Evolutionary conservation across 2,329 filamentous ascomycete genomes (phyloP).

Genomic region (Ophiostoma fasciatum): DNA sequence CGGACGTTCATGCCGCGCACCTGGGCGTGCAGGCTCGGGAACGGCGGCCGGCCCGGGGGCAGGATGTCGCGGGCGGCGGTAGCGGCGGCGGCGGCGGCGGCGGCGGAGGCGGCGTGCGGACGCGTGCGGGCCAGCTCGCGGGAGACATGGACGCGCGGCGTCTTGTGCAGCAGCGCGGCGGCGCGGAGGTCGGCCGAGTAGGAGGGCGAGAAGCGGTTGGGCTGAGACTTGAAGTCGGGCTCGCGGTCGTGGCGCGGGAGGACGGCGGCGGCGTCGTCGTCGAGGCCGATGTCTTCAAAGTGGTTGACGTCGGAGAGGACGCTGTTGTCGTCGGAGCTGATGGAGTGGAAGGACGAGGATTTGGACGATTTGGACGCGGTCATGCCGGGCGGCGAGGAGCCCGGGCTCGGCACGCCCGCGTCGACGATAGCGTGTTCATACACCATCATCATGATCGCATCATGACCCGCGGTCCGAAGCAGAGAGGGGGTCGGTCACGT

Average conservation of each 20-base stretch:
- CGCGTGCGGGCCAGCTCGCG: conserved; percentile 19
- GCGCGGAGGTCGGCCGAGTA: conserved; percentile 28
- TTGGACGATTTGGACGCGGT: conserved; percentile 78
- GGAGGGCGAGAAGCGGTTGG: conserved; percentile 35
- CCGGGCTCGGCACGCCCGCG: conserved; percentile 31
- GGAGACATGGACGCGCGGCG: conserved; percentile 14
- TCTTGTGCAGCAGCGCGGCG: conserved; percentile 16
- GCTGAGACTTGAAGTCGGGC: conserved; percentile 22
- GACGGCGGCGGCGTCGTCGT: conserved; percentile 35
- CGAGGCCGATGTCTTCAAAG: conserved; percentile 86
- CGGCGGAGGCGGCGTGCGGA: too few relatives aligned
- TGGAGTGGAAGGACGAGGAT: conserved; percentile 75
- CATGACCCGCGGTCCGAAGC: too few relatives aligned
- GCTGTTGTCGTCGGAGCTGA: conserved; percentile 57
- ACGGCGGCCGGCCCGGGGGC: conserved; percentile 25
- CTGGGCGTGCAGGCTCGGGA: conserved; percentile 30
- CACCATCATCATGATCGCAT: conserved; percentile 23
- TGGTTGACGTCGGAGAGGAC: conserved; percentile 60
- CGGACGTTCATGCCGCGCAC: conserved; percentile 33
- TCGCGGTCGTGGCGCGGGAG: conserved; percentile 20
- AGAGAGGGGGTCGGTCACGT: too few relatives aligned
- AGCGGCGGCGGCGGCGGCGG: too few relatives aligned
- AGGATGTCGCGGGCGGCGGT: conserved; percentile 17
- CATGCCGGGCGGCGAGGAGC: conserved; percentile 58
- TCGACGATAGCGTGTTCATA: conserved; percentile 24